Evolutionary conservation across 352 stramenopile genomes (phyloP), one percentile per base, ranked within the genome.

Genomic region (Phytophthora sp.): DNA sequence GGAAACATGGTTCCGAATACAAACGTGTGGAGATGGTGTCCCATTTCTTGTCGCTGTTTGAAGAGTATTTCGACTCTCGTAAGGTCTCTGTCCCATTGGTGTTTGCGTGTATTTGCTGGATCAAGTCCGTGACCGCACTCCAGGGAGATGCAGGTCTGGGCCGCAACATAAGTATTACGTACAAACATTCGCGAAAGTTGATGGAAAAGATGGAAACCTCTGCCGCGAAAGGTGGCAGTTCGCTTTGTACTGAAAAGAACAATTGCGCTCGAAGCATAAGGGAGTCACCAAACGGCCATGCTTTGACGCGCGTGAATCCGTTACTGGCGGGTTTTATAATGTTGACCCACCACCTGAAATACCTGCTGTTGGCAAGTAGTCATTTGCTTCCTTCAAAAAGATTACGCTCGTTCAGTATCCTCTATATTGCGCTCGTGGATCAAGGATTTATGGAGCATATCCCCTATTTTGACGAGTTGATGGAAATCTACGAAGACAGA

Each of bases 51-150:
- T 36, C 47, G 13, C 38, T 41, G n/a, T 61, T 74, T 39, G 68
- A 69, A 8, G 36, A 69, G 42, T 80, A 54, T 20, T 75, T 80
- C 38, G 66, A 56, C 11, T 73, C 46, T 5, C 59, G 49, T 21
- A 49, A 56, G 27, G 60, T 71, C 26, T 68, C 56, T 0, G 24
- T 80, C 11, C 64, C 62, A 1, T 39, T 80, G 5, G 64, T 73
- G 23, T 77, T 80, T 27, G 42, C 56, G 4, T 68, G 57, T 29
- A 65, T 71, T 12, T 77, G 73, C 65, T 80, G 69, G 69, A 9
- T 77, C 8, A 74, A 73, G 24, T 69, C 69, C 12, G 64, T 73
- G 0, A 60, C 64, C 1, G 71, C 59, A 24, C 61, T 80, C 2
- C 60, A 80, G 36, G 64, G 73, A 35, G 41, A 77, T 11, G 49